phyloP scores from a whole-genome alignment of 1,284 basidiomycete genomes.

The Apiotrichum siamense region DNA sequence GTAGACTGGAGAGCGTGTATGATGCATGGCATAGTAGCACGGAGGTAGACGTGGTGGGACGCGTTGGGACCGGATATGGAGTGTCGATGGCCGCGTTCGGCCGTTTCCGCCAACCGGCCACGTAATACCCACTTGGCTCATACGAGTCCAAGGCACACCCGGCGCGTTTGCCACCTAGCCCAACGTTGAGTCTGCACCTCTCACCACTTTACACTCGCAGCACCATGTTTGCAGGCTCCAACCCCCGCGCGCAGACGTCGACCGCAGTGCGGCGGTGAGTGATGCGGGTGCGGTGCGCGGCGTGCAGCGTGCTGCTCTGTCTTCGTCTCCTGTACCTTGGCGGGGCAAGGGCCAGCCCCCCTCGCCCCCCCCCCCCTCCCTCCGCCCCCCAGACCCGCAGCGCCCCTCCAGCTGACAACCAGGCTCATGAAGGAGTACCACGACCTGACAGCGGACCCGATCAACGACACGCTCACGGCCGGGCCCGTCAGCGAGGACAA shows the following conservation, averaged over 20 bases:
- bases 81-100: too few relatives aligned
- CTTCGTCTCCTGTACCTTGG: too few relatives aligned
- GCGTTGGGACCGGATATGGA: background rate
- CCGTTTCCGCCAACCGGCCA: too few relatives aligned
- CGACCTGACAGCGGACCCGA: constrained; percentile 61
- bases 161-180: too few relatives aligned
- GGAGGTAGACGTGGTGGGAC: background rate
- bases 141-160: too few relatives aligned
- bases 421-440: constrained; percentile 90
- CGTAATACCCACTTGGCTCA: too few relatives aligned
- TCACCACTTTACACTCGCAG: background rate
- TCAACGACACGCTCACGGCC: constrained; percentile 78
- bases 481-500: constrained; percentile 85
- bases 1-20: too few relatives aligned
- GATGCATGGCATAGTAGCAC: constrained; percentile 2
- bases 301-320: too few relatives aligned
- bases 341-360: too few relatives aligned
- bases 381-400: too few relatives aligned
- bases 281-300: background rate
- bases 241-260: constrained; percentile 39
- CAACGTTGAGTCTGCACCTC: background rate
- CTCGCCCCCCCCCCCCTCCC: background rate
- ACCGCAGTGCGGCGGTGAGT: constrained; percentile 42
- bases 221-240: constrained; percentile 35
- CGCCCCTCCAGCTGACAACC: constrained; percentile 1